phyloP scores from a whole-genome alignment of 495 filamentous ascomycete species.

The Annulohypoxylon bovei region DNA sequence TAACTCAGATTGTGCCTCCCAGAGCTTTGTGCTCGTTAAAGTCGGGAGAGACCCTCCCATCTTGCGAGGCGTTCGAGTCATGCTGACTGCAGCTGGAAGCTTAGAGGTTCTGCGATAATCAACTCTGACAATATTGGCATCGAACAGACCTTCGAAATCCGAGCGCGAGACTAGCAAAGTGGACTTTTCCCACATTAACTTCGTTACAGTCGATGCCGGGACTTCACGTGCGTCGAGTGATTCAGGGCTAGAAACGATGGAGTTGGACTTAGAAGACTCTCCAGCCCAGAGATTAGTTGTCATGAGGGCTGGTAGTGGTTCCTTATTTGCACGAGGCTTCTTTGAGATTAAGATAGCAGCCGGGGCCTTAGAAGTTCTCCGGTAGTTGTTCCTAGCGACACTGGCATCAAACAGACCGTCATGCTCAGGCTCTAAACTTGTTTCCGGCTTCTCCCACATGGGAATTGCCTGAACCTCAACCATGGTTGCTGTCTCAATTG shows the following conservation, averaged over 20 bases:
- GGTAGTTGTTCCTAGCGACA: conserved; percentile 23
- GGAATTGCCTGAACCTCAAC: not conserved
- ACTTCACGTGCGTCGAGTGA: not conserved
- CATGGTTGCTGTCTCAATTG: not conserved
- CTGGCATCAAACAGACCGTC: conserved; percentile 26
- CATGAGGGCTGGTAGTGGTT: conserved; percentile 20
- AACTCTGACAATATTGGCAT: conserved; percentile 10
- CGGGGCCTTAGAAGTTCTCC: conserved; percentile 25
- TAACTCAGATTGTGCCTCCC: conserved; percentile 29
- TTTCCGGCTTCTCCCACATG: conserved; percentile 22
- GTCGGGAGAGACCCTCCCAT: conserved; percentile 35
- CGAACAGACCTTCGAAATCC: conserved; percentile 35
- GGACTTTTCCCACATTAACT: conserved; percentile 39
- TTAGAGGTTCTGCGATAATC: conserved; percentile 39
- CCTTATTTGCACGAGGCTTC: conserved; percentile 24
- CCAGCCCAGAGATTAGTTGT: conserved; percentile 29
- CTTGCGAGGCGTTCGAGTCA: conserved; percentile 35
- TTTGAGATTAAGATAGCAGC: conserved; percentile 24
- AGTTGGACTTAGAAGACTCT: not conserved
- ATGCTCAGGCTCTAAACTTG: conserved; percentile 4
- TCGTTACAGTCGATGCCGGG: not conserved
- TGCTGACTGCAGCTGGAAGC: conserved; percentile 38
- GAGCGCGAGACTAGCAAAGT: not conserved
- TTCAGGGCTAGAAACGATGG: not conserved
- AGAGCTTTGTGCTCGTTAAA: conserved; percentile 48